phyloP scores from a whole-genome alignment of 2,329 filamentous ascomycete species.

The Pseudofabraea citricarpa region DNA sequence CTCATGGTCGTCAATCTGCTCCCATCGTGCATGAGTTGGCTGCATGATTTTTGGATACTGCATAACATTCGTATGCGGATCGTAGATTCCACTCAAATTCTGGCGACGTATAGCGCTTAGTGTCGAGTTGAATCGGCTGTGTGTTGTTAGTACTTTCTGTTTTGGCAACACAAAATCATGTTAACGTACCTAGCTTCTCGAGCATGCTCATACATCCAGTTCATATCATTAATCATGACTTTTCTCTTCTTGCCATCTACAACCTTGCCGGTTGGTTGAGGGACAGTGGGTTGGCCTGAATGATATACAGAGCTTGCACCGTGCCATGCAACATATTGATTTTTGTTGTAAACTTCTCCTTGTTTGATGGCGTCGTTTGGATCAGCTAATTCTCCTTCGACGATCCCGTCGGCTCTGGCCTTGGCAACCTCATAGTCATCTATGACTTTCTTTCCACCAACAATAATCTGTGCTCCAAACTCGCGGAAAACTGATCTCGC shows the following conservation, averaged over 20 bases:
- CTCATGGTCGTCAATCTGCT: constrained; percentile 53
- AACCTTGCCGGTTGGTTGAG: constrained; percentile 67
- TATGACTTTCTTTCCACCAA: constrained; percentile 77
- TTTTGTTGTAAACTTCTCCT: constrained; percentile 95
- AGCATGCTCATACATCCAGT: constrained; percentile 96
- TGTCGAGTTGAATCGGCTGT: constrained; percentile 76
- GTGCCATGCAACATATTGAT: constrained; percentile 98
- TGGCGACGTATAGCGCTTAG: constrained; percentile 60
- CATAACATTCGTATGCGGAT: constrained; percentile 89
- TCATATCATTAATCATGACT: constrained; percentile 84
- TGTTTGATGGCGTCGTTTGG: constrained; percentile 75
- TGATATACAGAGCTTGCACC: constrained; percentile 96
- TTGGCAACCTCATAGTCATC: constrained; percentile 87
- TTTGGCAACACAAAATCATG: neutral
- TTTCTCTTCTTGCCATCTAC: constrained; percentile 76
- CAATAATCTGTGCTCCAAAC: constrained; percentile 90
- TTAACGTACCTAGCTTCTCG: constrained; percentile 74
- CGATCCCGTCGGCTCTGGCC: constrained; percentile 68
- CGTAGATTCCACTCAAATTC: constrained; percentile 76
- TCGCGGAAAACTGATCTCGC: constrained; percentile 95
- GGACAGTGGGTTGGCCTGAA: constrained; percentile 71
- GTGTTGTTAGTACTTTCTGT: neutral
- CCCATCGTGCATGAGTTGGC: constrained; percentile 79
- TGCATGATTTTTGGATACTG: constrained; percentile 87
- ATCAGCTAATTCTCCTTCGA: constrained; percentile 88